A percentile compares a stretch with the other conserved stretches of the same genome.
phyloP scores from a whole-genome alignment of 2,329 filamentous ascomycete species.

The Pseudomassariella vexata region DNA sequence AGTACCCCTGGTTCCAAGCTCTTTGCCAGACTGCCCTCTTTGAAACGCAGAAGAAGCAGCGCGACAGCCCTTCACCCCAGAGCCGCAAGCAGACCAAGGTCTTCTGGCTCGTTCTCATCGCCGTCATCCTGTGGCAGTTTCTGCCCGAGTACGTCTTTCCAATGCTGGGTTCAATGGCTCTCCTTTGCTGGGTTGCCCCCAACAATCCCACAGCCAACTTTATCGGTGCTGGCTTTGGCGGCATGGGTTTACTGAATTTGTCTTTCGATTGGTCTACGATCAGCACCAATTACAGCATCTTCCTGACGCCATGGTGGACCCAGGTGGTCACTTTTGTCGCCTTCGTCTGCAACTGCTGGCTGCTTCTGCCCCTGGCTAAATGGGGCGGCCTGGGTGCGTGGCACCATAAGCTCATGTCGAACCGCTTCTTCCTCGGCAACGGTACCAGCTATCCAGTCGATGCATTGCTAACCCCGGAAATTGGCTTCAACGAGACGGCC shows the following conservation, averaged over 20 bases:
- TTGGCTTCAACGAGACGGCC: slow-evolving; percentile 42
- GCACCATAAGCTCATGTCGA: slow-evolving; percentile 52
- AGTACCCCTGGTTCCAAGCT: slow-evolving; percentile 47
- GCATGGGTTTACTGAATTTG: slow-evolving; percentile 56
- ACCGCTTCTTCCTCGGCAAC: slow-evolving; percentile 44
- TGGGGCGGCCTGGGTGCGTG: slow-evolving; percentile 49
- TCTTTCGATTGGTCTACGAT: slow-evolving; percentile 58
- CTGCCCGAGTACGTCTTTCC: slow-evolving; percentile 56
- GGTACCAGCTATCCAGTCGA: slow-evolving; percentile 39
- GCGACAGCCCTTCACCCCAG: slow-evolving; percentile 39
- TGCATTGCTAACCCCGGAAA: slow-evolving; percentile 32
- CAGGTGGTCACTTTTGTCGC: slow-evolving; percentile 50
- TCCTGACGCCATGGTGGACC: slow-evolving; percentile 54
- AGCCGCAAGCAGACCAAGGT: slow-evolving; percentile 49
- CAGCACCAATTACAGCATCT: slow-evolving; percentile 42
- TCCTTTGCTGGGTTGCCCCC: slow-evolving; percentile 59
- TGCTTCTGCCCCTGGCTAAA: slow-evolving; percentile 53
- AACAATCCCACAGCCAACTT: slow-evolving; percentile 53
- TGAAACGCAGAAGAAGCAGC: slow-evolving; percentile 48
- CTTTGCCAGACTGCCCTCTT: slow-evolving; percentile 52
- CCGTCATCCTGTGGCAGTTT: slow-evolving; percentile 55
- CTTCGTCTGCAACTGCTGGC: slow-evolving; percentile 51
- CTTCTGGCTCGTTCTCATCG: slow-evolving; percentile 48
- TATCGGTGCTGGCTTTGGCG: slow-evolving; percentile 53
- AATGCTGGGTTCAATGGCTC: slow-evolving; percentile 52